Evolutionary conservation across 1,284 basidiomycete genomes (phyloP).

Genomic region (Phellopilus nigrolimitatus): DNA sequence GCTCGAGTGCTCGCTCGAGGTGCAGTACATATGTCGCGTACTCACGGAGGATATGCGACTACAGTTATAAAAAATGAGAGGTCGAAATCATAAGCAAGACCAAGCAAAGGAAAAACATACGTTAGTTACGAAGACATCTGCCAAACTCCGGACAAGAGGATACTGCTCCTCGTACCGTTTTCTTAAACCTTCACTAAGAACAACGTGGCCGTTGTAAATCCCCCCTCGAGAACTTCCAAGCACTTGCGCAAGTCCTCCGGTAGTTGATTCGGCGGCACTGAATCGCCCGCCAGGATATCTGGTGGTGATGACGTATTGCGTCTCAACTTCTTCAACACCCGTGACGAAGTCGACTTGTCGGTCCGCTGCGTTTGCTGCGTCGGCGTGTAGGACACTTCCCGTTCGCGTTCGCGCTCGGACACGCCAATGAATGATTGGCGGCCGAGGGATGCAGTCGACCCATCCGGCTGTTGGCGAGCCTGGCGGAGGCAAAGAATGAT

Average conservation of each 20-base stretch:
- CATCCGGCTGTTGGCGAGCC: slow-evolving; percentile 47
- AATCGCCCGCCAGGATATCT: slow-evolving; percentile 44
- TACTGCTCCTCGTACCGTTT: slow-evolving; percentile 92
- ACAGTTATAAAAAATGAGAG: slow-evolving; percentile 21
- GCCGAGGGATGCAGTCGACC: slow-evolving; percentile 65
- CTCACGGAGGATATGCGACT: slow-evolving; percentile 89
- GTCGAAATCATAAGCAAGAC: slow-evolving; percentile 8
- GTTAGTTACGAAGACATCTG: slow-evolving; percentile 90
- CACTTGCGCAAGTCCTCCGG: slow-evolving; percentile 85
- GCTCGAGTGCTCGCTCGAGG: slow-evolving; percentile 82
- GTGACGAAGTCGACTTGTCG: slow-evolving; percentile 36
- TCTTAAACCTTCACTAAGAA: slow-evolving; percentile 74
- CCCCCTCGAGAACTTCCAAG: slow-evolving; percentile 80
- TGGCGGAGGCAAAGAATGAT: slow-evolving; percentile 73
- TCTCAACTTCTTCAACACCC: slow-evolving; percentile 63
- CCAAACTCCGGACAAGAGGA: slow-evolving; percentile 84
- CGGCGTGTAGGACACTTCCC: slow-evolving; percentile 17
- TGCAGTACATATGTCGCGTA: slow-evolving; percentile 91
- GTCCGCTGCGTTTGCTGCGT: slow-evolving; percentile 34
- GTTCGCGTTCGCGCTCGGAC: slow-evolving; percentile 36
- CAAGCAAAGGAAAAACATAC: slow-evolving; percentile 45
- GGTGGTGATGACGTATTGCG: slow-evolving; percentile 52
- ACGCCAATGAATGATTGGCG: slow-evolving; percentile 52
- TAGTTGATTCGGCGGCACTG: slow-evolving; percentile 67
- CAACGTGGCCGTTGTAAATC: slow-evolving; percentile 83